Base-by-base conservation (phyloP, 1,284 basidiomycete genomes). In the Melampsora americana region DNA sequence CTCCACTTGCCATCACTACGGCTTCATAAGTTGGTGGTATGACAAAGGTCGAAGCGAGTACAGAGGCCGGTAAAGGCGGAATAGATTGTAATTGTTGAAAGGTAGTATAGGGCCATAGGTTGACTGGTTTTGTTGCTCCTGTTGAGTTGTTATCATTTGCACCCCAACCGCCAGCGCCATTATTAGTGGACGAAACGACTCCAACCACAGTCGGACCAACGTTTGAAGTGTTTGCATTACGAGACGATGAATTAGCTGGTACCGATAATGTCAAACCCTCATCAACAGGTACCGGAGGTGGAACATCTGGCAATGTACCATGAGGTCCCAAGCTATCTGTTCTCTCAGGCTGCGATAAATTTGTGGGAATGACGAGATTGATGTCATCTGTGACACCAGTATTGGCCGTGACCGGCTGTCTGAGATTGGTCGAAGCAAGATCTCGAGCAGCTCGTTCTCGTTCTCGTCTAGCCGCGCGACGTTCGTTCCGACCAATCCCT, bases 1-100 rank as follows among this genome's bases (percentile, higher is more conserved):
- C 70, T 23, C 70, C 70, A 50, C 70, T 59, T 50, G 70, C 70
- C 50, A 53, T 65, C 6, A 77, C 86, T 75, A 92, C 83, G 83
- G 92, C 92, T 46, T 88, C 86, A 82, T 93, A 93, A 77, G 91
- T 92, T 0, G 92, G 92, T 30, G 92, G 92, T 75, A 93, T 93
- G 77, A 91, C 87, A 83, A 91, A 93, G 61, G 92, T 90, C 80
- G 93, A 90, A 20, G 92, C 89, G 71, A 93, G 90, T 1, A 89
- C 87, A n/a, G 90, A 90, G 73, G 93, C 85, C 20, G 92, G 92
- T 80, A 93, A 91, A 77, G 87, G 89, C 11, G 92, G 92, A 9
- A 92, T 87, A 81, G 92, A 93, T 5, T 86, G 86, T 6, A 93
- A 85, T 83, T 93, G 92, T 81, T 93, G 92, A 84, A 93, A 93